Conservation (phyloP, 2,329 filamentous ascomycete species). For the Mycosphaerella sp. region DNA sequence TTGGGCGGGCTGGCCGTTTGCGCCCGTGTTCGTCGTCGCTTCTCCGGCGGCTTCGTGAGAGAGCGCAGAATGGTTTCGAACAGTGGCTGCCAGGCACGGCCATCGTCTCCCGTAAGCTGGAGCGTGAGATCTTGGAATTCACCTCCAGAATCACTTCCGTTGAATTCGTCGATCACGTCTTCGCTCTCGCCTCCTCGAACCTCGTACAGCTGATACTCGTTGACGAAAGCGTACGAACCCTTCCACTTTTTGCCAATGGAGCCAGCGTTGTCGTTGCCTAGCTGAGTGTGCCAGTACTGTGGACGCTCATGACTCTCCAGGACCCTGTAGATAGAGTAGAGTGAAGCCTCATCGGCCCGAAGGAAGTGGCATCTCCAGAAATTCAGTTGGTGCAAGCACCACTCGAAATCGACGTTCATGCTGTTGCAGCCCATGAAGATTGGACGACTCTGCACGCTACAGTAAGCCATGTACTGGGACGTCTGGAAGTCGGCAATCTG, state of each 20-base stretch:
- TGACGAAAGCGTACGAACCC: constrained; percentile 44
- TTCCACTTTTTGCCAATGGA: constrained; percentile 45
- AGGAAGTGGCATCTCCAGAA: constrained; percentile 51
- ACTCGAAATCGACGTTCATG: constrained; percentile 41
- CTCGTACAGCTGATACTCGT: constrained; percentile 1
- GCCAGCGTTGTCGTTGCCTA: constrained; percentile 24
- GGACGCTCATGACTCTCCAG: constrained; percentile 38
- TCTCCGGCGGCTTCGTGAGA: constrained; percentile 22
- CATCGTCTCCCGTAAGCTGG: constrained; percentile 19
- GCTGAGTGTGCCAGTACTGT: constrained; percentile 28
- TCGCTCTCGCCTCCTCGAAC: constrained; percentile 2
- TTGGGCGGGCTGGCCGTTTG: constrained; percentile 23
- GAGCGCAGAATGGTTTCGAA: constrained; percentile 41
- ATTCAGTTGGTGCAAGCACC: constrained; percentile 45
- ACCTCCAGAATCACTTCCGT: constrained; percentile 28
- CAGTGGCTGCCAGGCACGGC: constrained; percentile 33
- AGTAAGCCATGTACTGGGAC: constrained; percentile 45
- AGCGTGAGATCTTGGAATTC: constrained; percentile 31
- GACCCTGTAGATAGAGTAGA: constrained; percentile 35
- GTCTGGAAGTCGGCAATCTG: constrained; percentile 35
- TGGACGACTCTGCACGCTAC: constrained; percentile 29
- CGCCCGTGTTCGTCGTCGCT: constrained; percentile 30
- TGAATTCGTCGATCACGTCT: constrained; percentile 30
- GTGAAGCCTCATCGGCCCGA: constrained; percentile 33
- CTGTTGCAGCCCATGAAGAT: constrained; percentile 40